phyloP scores from a whole-genome alignment of 2,329 filamentous ascomycete species.

The Ophiostoma tasmaniense region DNA sequence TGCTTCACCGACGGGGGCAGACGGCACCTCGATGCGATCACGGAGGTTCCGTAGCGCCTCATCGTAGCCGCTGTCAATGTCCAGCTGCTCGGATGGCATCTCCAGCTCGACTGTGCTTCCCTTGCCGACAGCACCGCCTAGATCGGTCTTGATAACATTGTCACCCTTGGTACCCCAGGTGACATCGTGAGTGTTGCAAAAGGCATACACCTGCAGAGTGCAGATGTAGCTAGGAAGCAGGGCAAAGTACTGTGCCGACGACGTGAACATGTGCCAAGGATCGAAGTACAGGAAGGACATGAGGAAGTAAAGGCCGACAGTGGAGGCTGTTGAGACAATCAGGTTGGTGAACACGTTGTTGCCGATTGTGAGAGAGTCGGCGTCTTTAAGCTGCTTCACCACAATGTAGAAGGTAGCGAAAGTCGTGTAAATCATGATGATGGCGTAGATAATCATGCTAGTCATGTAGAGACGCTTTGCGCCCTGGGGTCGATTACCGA shows the following conservation, averaged over 20 bases:
- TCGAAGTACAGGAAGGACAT: constrained; percentile 96
- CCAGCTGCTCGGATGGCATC: constrained; percentile 95
- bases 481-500: constrained; percentile 93
- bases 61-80: constrained; percentile 96
- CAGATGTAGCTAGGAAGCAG: constrained; percentile 92
- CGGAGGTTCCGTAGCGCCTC: constrained; percentile 93
- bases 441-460: constrained; percentile 78
- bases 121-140: constrained; percentile 74
- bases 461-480: constrained; percentile 82
- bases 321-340: constrained; percentile 81
- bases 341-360: constrained; percentile 93
- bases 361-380: constrained; percentile 45
- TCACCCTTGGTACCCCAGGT: constrained; percentile 88
- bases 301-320: constrained; percentile 87
- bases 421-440: constrained; percentile 94
- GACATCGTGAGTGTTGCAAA: constrained; percentile 96
- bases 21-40: constrained; percentile 76
- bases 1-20: constrained; percentile 53
- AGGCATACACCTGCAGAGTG: constrained; percentile 94
- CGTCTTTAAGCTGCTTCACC: constrained; percentile 61
- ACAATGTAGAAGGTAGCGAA: constrained; percentile 88
- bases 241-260: constrained; percentile 81
- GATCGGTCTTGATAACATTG: constrained; percentile 86
- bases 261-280: constrained; percentile 98
- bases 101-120: constrained; percentile 79